Conservation (phyloP, 371 early-diverging fungal species). For the Blakeslea trispora region DNA sequence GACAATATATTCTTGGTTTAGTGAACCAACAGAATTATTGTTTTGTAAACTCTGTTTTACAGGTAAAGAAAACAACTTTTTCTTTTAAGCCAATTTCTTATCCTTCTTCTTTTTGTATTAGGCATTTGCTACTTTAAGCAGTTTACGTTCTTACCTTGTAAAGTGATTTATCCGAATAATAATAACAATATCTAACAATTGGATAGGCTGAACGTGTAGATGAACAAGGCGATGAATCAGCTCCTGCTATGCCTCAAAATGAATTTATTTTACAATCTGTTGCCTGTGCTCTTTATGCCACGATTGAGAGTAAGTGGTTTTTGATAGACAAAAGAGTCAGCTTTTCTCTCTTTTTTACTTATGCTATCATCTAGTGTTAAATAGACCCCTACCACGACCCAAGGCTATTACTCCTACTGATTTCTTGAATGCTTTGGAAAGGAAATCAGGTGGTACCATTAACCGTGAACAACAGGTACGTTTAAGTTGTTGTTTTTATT, state of each 20-base stretch:
- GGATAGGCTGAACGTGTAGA: slow-evolving; percentile 53
- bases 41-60: slow-evolving; percentile 86
- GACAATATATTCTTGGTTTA: slow-evolving; percentile 63
- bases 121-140: slow-evolving; percentile 35
- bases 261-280: slow-evolving; percentile 51
- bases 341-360: background rate
- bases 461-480: slow-evolving; percentile 51
- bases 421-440: slow-evolving; percentile 41
- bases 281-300: slow-evolving; percentile 54
- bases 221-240: slow-evolving; percentile 52
- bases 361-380: slow-evolving; percentile 29
- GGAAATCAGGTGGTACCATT: slow-evolving; percentile 44
- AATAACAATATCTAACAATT: background rate
- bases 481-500: background rate
- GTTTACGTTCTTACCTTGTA: slow-evolving; percentile 52
- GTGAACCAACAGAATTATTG: slow-evolving; percentile 88
- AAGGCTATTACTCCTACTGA: slow-evolving; percentile 44
- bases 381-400: slow-evolving; percentile 45
- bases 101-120: background rate
- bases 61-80: slow-evolving; percentile 44
- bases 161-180: background rate
- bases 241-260: slow-evolving; percentile 32
- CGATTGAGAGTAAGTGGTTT: slow-evolving; percentile 50
- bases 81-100: background rate
- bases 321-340: too few species aligned